Evolutionary conservation across 148 eudicot genomes (phyloP).

Genomic region (Silene latifolia): DNA sequence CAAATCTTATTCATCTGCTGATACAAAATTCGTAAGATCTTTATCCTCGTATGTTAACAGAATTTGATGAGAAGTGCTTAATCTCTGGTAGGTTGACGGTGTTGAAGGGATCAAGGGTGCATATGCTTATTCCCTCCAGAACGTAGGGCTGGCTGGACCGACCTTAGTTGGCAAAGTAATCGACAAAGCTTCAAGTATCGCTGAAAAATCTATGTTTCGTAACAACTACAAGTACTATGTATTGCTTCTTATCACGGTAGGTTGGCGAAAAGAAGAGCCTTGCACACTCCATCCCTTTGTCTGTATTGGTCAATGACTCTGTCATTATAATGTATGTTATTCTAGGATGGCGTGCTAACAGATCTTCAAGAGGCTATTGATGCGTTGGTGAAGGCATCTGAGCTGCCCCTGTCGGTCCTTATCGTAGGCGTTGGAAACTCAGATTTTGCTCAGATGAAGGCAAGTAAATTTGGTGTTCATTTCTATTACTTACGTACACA

Average conservation of each 20-base stretch:
- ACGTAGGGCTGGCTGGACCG: background rate
- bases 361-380: slow-evolving; percentile 66
- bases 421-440: slow-evolving; percentile 76
- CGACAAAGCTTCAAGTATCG: background rate
- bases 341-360: slow-evolving; percentile 59
- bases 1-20: too few relatives aligned
- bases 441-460: slow-evolving; percentile 76
- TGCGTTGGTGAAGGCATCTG: slow-evolving; percentile 68
- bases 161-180: slow-evolving; percentile 11
- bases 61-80: background rate
- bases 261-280: background rate
- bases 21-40: too few relatives aligned
- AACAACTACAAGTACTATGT: slow-evolving; percentile 8
- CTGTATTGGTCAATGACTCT: background rate
- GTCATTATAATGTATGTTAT: background rate
- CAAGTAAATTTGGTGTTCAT: slow-evolving; percentile 16
- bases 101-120: slow-evolving; percentile 11
- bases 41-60: too few relatives aligned
- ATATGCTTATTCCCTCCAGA: slow-evolving; percentile 4
- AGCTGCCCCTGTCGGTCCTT: slow-evolving; percentile 66
- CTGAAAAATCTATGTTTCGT: background rate
- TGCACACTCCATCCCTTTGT: background rate
- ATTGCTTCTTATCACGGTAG: slow-evolving; percentile 10
- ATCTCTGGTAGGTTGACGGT: slow-evolving; percentile 5
- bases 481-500: slow-evolving; percentile 32